Evolutionary conservation across 345 rosid genomes (phyloP).

Genomic region (Euclidium syriacum): DNA sequence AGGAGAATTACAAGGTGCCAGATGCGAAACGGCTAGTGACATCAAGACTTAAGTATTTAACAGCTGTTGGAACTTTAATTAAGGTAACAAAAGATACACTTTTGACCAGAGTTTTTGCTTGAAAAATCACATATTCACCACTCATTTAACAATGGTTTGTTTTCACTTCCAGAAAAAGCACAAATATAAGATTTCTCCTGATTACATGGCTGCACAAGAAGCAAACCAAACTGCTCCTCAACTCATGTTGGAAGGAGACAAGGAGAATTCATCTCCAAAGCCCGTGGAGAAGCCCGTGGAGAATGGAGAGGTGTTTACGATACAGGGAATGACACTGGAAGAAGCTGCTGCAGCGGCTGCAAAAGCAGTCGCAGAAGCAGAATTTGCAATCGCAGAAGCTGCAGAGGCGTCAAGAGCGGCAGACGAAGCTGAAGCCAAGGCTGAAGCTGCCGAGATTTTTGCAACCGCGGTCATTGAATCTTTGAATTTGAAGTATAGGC

Average conservation of each 20-base stretch:
- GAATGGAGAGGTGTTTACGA: conserved; percentile 53
- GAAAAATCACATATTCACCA: background rate
- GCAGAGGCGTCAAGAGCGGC: conserved; percentile 85
- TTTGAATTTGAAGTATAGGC: conserved; percentile 39
- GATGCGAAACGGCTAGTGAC: conserved; percentile 60
- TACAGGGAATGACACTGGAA: conserved; percentile 62
- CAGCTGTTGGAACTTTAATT: conserved; percentile 60
- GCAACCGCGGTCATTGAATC: conserved; percentile 62
- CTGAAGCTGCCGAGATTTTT: conserved; percentile 71
- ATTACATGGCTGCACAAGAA: conserved; percentile 34
- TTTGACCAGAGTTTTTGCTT: background rate
- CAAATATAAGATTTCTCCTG: conserved; percentile 51
- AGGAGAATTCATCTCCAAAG: conserved; percentile 40
- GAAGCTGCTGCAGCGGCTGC: conserved; percentile 95
- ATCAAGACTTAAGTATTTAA: conserved; percentile 60
- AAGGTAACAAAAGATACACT: conserved; percentile 46
- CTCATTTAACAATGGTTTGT: background rate
- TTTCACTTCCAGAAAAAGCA: conserved; percentile 53
- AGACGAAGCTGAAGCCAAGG: conserved; percentile 76
- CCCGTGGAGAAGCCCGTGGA: conserved; percentile 46
- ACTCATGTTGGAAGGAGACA: conserved; percentile 51
- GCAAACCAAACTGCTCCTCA: conserved; percentile 35
- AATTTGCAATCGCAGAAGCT: conserved; percentile 83
- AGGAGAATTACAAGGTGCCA: conserved; percentile 49
- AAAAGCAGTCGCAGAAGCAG: conserved; percentile 86